Evolutionary conservation across 2,329 filamentous ascomycete species (phyloP).

Genomic region (Trichoderma sp.): DNA sequence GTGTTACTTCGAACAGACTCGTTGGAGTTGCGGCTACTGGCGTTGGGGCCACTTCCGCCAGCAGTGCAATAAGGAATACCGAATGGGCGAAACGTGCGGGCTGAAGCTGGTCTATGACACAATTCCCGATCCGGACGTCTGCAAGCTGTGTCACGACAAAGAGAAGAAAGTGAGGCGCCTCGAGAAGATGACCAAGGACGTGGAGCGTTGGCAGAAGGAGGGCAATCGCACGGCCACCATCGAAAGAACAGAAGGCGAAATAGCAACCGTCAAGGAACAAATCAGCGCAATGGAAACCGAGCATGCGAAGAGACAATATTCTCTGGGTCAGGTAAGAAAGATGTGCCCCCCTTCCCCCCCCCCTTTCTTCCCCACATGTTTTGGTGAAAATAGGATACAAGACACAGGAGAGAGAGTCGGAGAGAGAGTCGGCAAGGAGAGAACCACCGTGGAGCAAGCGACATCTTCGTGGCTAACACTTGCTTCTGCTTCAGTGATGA

Average conservation of each 20-base stretch:
- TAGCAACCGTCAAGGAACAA: constrained; percentile 65
- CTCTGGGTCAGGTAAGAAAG: constrained; percentile 40
- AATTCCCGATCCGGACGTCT: constrained; percentile 63
- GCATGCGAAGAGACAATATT: constrained; percentile 42
- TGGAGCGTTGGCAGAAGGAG: constrained; percentile 76
- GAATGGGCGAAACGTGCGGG: constrained; percentile 94
- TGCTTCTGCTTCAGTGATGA: constrained; percentile 29
- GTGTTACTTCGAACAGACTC: constrained; percentile 95
- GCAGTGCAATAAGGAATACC: constrained; percentile 93
- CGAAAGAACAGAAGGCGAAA: constrained; percentile 69
- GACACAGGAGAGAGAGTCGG: background rate
- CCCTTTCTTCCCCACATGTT: background rate
- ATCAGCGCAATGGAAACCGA: constrained; percentile 52
- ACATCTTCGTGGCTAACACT: constrained; percentile 29
- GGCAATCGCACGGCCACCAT: constrained; percentile 74
- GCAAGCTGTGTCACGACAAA: constrained; percentile 86
- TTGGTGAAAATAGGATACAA: background rate
- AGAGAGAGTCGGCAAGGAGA: constrained; percentile 2
- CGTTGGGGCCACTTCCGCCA: constrained; percentile 92
- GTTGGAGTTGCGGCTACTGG: constrained; percentile 85
- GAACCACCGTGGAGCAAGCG: constrained; percentile 23
- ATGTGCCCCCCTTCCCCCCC: background rate
- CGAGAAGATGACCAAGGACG: constrained; percentile 72
- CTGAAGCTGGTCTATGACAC: constrained; percentile 86
- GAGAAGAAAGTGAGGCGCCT: constrained; percentile 79